A percentile compares a stretch with the other conserved stretches of the same genome.
These are phyloP conservation scores for Capsicum chinense DNA, from an alignment of 257 asterid species.

Conservation along the genomic window DNA sequence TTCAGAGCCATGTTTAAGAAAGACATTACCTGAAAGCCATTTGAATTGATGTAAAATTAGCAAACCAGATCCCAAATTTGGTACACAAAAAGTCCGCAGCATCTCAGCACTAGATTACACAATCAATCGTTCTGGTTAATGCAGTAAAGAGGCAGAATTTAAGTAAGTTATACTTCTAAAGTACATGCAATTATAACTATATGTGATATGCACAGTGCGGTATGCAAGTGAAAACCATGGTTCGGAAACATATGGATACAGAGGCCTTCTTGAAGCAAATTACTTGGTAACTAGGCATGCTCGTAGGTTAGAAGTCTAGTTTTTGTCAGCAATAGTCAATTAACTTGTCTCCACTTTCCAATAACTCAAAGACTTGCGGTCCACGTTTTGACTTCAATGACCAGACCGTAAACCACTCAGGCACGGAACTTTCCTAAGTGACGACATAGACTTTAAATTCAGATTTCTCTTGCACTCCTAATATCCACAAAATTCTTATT, in stretches of 20 bases:
- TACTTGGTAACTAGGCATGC: background rate
- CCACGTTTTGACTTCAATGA: background rate
- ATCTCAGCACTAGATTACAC: background rate
- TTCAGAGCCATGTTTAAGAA: slow-evolving; percentile 92
- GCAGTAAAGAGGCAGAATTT: background rate
- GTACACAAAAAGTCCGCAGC: background rate
- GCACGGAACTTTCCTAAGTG: background rate
- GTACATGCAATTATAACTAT: background rate
- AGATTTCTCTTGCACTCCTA: background rate
- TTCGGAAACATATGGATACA: background rate
- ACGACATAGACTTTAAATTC: background rate
- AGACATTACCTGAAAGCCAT: slow-evolving; percentile 75
- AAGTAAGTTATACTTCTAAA: background rate
- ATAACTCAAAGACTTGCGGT: background rate
- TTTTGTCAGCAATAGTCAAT: background rate
- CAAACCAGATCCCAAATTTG: too few species aligned
- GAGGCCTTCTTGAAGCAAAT: background rate
- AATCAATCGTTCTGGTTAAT: background rate
- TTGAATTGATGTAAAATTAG: background rate
- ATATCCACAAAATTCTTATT: background rate
- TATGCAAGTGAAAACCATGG: background rate
- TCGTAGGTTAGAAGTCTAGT: background rate
- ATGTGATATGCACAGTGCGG: too few species aligned
- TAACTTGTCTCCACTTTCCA: background rate
- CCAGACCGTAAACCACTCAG: background rate